A percentile compares a stretch with the other conserved stretches of the same genome.
phyloP scores from a whole-genome alignment of 2,329 filamentous ascomycete genomes.

The Penicillium sp. region DNA sequence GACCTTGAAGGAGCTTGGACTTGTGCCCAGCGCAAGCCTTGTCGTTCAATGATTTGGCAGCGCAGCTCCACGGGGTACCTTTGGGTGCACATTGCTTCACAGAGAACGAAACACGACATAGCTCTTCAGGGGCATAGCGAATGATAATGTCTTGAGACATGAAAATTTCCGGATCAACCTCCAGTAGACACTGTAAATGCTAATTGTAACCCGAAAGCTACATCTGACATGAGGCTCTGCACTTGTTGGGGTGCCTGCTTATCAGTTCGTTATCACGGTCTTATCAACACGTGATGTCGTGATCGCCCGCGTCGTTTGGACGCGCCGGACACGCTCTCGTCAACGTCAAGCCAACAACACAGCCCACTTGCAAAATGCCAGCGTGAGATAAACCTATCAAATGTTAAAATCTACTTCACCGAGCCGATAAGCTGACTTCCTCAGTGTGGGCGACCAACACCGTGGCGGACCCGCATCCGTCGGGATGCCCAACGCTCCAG shows the following conservation, averaged over 20 bases:
- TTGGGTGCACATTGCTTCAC: slow-evolving; percentile 4
- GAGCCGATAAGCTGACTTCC: slow-evolving; percentile 19
- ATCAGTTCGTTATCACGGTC: not conserved
- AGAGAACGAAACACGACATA: slow-evolving; percentile 11
- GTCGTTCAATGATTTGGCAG: slow-evolving; percentile 56
- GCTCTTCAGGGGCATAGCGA: not conserved
- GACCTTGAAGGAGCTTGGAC: slow-evolving; percentile 86
- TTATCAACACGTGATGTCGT: slow-evolving; percentile 34
- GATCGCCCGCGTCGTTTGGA: slow-evolving; percentile 26
- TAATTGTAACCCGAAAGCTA: not conserved
- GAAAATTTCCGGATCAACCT: not conserved
- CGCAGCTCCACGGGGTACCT: not conserved
- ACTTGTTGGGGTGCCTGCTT: not conserved
- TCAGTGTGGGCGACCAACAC: slow-evolving; percentile 69
- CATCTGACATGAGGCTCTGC: not conserved
- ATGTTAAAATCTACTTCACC: slow-evolving; percentile 1
- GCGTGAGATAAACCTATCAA: slow-evolving; percentile 39
- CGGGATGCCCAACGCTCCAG: slow-evolving; percentile 37
- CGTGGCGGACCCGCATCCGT: slow-evolving; percentile 44
- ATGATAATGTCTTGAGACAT: not conserved
- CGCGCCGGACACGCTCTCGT: slow-evolving; percentile 19
- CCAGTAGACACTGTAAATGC: not conserved
- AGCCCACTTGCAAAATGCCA: slow-evolving; percentile 40
- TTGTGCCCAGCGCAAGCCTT: slow-evolving; percentile 87
- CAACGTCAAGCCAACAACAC: slow-evolving; percentile 10